Percentiles rank a stretch among this genome's conserved stretches.
These are phyloP conservation scores for Populus hybrid DNA, from an alignment of 441 rosid species.

Conservation along the genomic window DNA sequence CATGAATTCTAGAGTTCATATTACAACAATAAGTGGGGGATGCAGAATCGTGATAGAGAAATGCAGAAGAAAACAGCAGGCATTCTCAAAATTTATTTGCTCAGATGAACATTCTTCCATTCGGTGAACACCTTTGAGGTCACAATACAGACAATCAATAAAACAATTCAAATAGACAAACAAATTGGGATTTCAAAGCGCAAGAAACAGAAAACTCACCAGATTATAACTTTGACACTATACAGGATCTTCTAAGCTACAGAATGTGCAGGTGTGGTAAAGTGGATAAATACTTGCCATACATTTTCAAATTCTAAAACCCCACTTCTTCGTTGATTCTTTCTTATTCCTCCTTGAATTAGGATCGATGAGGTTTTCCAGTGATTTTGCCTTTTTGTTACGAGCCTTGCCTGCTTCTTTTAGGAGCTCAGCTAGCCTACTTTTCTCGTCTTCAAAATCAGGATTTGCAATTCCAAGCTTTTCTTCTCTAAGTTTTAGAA, in stretches of 20 bases:
- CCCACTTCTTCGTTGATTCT: conserved; percentile 70
- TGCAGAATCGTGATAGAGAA: background rate
- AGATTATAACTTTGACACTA: conserved; percentile 37
- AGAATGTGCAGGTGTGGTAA: conserved; percentile 30
- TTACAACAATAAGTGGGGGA: background rate
- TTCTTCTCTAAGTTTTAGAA: conserved; percentile 89
- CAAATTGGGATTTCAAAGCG: conserved; percentile 23
- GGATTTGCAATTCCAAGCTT: conserved; percentile 96
- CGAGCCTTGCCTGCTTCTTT: background rate
- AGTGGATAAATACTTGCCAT: conserved; percentile 11
- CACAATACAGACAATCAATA: conserved; percentile 38
- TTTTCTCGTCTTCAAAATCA: conserved; percentile 92
- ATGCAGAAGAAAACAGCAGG: background rate
- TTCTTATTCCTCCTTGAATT: conserved; percentile 54
- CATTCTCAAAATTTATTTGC: conserved; percentile 27
- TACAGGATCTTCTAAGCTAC: conserved; percentile 54
- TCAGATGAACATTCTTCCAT: conserved; percentile 25
- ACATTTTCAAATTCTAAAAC: conserved; percentile 59
- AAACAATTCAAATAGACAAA: conserved; percentile 12
- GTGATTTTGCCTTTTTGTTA: too few species aligned
- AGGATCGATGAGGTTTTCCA: conserved; percentile 82
- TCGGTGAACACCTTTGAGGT: conserved; percentile 26
- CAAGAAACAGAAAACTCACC: conserved; percentile 26
- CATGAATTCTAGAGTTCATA: background rate
- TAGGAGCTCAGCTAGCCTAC: conserved; percentile 81